A percentile compares a stretch with the other conserved stretches of the same genome.
Conservation (phyloP, 345 rosid genomes). For the Eucalyptus pauciflora region DNA sequence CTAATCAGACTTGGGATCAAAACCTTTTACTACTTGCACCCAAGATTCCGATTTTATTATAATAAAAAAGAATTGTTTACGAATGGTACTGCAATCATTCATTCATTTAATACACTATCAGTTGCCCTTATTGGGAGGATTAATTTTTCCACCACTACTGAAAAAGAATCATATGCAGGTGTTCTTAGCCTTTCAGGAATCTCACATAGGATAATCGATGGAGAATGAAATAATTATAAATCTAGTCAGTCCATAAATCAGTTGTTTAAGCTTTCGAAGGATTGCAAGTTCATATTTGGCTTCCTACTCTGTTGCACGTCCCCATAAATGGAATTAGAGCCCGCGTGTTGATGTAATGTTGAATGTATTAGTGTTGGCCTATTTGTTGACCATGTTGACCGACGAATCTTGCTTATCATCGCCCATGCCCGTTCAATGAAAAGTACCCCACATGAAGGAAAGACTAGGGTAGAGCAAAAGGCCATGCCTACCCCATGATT, state of each 20-base stretch:
- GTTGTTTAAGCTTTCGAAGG: neutral
- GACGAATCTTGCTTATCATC: neutral
- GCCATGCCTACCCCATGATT: neutral
- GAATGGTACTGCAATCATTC: neutral
- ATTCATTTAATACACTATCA: neutral
- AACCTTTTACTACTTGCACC: neutral
- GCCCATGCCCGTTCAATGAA: neutral
- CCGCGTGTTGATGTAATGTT: neutral
- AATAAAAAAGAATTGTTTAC: neutral
- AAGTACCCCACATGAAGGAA: neutral
- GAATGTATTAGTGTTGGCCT: neutral
- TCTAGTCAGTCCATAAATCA: neutral
- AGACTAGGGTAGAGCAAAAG: neutral
- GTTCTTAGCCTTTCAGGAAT: neutral
- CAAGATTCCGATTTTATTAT: neutral
- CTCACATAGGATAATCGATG: neutral
- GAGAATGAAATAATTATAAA: neutral
- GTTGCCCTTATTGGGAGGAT: neutral
- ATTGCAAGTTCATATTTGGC: neutral
- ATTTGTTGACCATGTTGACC: neutral
- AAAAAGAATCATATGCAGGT: neutral
- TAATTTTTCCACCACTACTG: neutral
- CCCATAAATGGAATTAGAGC: neutral
- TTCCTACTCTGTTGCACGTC: neutral
- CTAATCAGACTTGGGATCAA: neutral